A percentile compares a stretch with the other conserved stretches of the same genome.
phyloP scores from a whole-genome alignment of 2,329 filamentous ascomycete species.

The Botrytis deweyae region DNA sequence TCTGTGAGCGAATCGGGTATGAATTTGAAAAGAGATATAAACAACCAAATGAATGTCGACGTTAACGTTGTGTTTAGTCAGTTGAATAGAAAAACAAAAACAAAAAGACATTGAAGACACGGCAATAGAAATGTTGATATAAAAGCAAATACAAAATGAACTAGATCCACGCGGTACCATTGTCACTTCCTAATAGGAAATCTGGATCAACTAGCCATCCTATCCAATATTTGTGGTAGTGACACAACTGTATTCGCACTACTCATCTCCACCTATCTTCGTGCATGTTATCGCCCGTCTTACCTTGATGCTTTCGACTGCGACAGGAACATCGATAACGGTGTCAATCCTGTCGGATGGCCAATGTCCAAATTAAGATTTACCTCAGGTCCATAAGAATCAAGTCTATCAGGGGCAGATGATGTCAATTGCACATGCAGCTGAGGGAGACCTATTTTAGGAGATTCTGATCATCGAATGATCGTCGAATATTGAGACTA shows the following conservation, averaged over 20 bases:
- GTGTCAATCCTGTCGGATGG: background rate
- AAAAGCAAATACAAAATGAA: constrained; percentile 8
- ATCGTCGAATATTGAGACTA: background rate
- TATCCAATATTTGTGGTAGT: background rate
- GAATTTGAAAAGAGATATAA: background rate
- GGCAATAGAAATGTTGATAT: background rate
- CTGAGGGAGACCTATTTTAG: constrained; percentile 3
- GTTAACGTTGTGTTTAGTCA: background rate
- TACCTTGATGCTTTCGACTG: background rate
- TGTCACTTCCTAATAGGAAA: background rate
- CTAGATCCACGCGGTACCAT: background rate
- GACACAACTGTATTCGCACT: background rate
- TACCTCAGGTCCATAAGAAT: background rate
- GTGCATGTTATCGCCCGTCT: background rate
- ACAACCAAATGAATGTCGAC: background rate
- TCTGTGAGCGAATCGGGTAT: background rate
- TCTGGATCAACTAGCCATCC: background rate
- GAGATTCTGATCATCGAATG: background rate
- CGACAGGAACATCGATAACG: background rate
- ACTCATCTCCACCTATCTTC: background rate
- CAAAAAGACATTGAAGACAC: background rate
- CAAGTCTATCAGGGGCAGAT: background rate
- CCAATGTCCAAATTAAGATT: background rate
- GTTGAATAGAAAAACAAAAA: background rate
- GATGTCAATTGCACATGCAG: background rate